Evolutionary conservation across 805 yeast genomes (phyloP), one percentile per base, ranked within the genome.

Genomic region (Starmerella davenportii): DNA sequence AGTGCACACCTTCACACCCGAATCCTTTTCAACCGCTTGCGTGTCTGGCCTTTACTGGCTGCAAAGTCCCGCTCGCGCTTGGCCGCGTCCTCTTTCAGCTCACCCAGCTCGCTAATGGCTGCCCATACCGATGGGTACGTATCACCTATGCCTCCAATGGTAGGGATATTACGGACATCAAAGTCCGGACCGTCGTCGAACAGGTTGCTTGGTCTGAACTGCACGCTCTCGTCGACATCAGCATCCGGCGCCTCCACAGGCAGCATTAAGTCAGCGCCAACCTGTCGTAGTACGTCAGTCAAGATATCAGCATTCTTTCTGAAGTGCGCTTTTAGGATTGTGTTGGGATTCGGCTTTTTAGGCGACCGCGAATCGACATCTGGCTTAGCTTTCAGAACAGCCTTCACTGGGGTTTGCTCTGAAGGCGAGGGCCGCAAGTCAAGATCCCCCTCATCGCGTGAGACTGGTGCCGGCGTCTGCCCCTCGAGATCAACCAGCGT

Each of bases 41-140:
- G 41, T 11, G 47, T 39, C 17, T 41, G 47, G 5, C 44, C 42
- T 31, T 42, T 42, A 4, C 44, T 38, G 4, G 43, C 39, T 9
- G 36, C 15, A 24, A 30, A 41, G 33, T 41, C 47, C 33, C 38
- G 38, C 30, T 44, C 44, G 19, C 24, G 19, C 5, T 19, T 13
- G 3, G 34, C 16, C 2, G 27, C 30, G 36, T 38, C 39, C 20
- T 42, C 43, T 13, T 24, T 29, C 29, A 38, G 38, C 28, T 36
- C 27, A 20, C 37, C 39, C 21, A 33, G 36, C 21, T 41, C 38
- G 41, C 44, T 46, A 4, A 49, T 33, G 8, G 43, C 51, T 1
- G 44, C 34, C 53, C 53, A 49, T 4, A 49, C 46, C 11, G 50
- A 46, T 16, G 51, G 50, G 23, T 35, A 38, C 1, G 42, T 30